phyloP scores from a whole-genome alignment of 164 flowering plant genomes.

The Stephania japonica region DNA sequence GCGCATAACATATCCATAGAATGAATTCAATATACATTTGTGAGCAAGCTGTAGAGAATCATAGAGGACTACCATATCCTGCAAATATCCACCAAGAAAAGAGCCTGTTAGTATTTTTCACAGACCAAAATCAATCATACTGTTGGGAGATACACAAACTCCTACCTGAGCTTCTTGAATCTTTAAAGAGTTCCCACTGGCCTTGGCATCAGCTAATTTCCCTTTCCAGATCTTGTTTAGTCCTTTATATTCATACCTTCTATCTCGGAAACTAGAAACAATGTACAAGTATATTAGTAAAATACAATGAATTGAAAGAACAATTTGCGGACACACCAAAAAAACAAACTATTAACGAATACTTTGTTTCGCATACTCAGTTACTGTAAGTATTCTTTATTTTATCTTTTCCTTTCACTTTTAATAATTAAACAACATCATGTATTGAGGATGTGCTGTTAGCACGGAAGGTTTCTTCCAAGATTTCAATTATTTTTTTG shows the following conservation, averaged over 20 bases:
- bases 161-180: conserved; percentile 97
- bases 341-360: background rate
- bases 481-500: background rate
- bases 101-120: background rate
- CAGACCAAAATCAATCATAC: background rate
- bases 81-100: conserved; percentile 24
- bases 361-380: background rate
- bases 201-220: conserved; percentile 80
- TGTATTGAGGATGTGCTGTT: background rate
- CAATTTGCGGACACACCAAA: background rate
- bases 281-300: conserved; percentile 5
- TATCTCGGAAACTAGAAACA: conserved; percentile 82
- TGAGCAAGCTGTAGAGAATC: conserved; percentile 98
- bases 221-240: conserved; percentile 99
- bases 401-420: too few species aligned
- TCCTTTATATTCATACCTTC: conserved; percentile 98
- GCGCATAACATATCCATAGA: conserved; percentile 99
- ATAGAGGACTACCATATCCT: conserved; percentile 98
- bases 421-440: background rate
- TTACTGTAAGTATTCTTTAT: too few species aligned
- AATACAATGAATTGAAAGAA: background rate
- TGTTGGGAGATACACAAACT: conserved; percentile 5
- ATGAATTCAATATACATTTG: conserved; percentile 97
- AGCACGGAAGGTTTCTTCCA: background rate
- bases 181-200: conserved; percentile 81